Conservation (phyloP, 805 yeast genomes). For the Suhomyces sp. region DNA sequence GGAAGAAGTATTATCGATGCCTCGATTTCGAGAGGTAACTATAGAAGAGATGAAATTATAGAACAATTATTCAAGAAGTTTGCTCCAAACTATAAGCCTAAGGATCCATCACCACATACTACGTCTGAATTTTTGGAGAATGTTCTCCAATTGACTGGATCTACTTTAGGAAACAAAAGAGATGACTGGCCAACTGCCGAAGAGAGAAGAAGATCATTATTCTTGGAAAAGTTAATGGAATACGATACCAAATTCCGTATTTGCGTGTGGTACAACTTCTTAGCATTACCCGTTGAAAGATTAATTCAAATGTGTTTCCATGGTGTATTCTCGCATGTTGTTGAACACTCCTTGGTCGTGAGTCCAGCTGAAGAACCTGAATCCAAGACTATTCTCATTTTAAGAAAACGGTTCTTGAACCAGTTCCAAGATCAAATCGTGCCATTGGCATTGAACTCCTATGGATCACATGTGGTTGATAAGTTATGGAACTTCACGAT, state of each 20-base stretch:
- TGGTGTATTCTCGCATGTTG: constrained; percentile 87
- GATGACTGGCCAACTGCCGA: constrained; percentile 94
- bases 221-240: constrained; percentile 69
- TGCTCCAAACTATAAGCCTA: constrained; percentile 38
- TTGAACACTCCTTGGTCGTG: constrained; percentile 60
- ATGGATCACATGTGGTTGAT: constrained; percentile 90
- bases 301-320: constrained; percentile 76
- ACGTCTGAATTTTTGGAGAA: constrained; percentile 62
- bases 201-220: constrained; percentile 75
- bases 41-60: constrained; percentile 59
- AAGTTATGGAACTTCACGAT: constrained; percentile 77
- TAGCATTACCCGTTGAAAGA: constrained; percentile 59
- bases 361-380: constrained; percentile 41
- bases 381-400: constrained; percentile 46
- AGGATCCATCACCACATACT: constrained; percentile 15
- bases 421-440: constrained; percentile 53
- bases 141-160: constrained; percentile 58
- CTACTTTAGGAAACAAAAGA: constrained; percentile 77
- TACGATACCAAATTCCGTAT: constrained; percentile 62
- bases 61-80: constrained; percentile 41
- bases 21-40: constrained; percentile 56
- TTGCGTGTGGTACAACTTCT: constrained; percentile 57
- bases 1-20: constrained; percentile 68
- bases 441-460: constrained; percentile 75
- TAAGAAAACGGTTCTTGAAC: constrained; percentile 70